A percentile compares a stretch with the other conserved stretches of the same genome.
Conservation (phyloP, 345 rosid genomes). For the Anacardium occidentale region DNA sequence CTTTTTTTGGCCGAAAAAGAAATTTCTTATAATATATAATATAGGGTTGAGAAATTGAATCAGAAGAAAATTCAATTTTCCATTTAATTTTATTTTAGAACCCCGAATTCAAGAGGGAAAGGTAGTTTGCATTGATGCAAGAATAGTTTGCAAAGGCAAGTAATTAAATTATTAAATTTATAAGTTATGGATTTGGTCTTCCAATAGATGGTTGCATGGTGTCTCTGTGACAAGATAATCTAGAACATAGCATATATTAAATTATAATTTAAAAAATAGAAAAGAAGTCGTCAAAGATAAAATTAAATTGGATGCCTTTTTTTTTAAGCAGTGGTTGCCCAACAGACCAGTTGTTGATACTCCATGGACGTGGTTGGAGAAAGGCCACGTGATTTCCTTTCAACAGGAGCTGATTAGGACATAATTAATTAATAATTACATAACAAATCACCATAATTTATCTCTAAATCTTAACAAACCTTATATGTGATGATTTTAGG, state of each 20-base stretch:
- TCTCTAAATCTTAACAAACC: background rate
- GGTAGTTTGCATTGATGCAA: constrained; percentile 2
- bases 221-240: constrained; percentile 8
- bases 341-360: constrained; percentile 20
- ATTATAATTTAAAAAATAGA: background rate
- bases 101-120: background rate
- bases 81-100: too few relatives aligned
- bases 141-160: constrained; percentile 20
- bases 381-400: constrained; percentile 26
- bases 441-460: too few relatives aligned
- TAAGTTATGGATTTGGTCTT: constrained; percentile 1
- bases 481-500: too few relatives aligned
- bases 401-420: constrained; percentile 13
- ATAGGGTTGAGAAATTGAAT: too few relatives aligned
- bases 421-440: background rate
- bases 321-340: constrained; percentile 12
- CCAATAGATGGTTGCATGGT: background rate
- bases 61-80: too few relatives aligned
- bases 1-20: too few relatives aligned
- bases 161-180: background rate
- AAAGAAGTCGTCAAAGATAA: constrained; percentile 12
- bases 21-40: too few relatives aligned
- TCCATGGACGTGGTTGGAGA: constrained; percentile 31
- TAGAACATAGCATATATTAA: constrained; percentile 8
- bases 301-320: constrained; percentile 4